Evolutionary conservation across 148 eudicot species (phyloP), one percentile per base, ranked within the genome.

Genomic region (Fagopyrum homotropicum): DNA sequence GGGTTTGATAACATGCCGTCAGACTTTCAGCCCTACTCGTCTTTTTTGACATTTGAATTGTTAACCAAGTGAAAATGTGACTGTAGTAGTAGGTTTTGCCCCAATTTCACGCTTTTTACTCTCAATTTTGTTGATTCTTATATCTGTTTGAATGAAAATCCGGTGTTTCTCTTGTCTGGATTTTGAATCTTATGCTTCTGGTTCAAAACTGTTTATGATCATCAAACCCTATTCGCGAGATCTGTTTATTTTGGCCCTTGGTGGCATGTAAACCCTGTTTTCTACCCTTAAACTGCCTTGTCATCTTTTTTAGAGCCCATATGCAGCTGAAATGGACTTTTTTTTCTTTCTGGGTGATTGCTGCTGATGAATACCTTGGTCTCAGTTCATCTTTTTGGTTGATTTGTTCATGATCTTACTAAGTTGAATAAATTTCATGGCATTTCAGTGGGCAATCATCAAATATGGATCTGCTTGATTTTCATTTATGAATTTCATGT

Each of bases 181-280:
- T 72, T 72, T 45, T 72, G n/a, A 2, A 72, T 72, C 74, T 50
- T 9, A 17, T 14, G 12, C 64, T 15, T 29, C 29, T 43, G 30
- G 55, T 40, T 73, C 16, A 43, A 29, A 40, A 61, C 66, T 52
- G 48, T 43, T 43, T 17, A 6, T 80, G 54, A 16, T 40, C 68
- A 72, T 35, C 72, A 46, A 30, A 14, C 50, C 44, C 66, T 35
- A 26, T 35, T 61, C 40, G 54, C 50, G 46, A 77, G 82, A 82
- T 79, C 75, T 76, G 35, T 57, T 64, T 43, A n/a, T 46, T 44
- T 22, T 57, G 66, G n/a, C 17, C 40, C 9, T 8, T 43, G 43
- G n/a, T 30, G 45, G 46, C 15, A 40, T 35, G 45, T 14, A 45
- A 64, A 16, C 9, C 49, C 16, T 77, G 30, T 26, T 69, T 64